phyloP scores from a whole-genome alignment of 257 asterid species.

The Nicotiana paniculata region DNA sequence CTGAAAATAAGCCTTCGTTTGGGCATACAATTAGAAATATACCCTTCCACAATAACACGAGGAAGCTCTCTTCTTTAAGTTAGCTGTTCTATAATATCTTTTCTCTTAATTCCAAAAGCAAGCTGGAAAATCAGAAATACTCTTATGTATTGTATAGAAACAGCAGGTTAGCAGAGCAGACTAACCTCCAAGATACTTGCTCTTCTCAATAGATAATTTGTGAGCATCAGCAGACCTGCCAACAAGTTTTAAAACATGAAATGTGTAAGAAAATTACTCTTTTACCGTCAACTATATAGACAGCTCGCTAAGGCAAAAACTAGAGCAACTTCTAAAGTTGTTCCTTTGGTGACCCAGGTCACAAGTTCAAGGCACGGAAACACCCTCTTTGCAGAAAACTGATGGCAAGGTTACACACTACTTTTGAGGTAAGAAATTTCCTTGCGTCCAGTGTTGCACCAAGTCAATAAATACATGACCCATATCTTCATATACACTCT shows the following conservation, averaged over 20 bases:
- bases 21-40: neutral
- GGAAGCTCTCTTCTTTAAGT: neutral
- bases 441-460: too few species aligned
- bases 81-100: neutral
- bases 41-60: neutral
- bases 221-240: constrained; percentile 84
- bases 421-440: too few species aligned
- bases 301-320: neutral
- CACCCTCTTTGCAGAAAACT: neutral
- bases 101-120: neutral
- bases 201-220: constrained; percentile 95
- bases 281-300: neutral
- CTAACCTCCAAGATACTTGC: constrained; percentile 98
- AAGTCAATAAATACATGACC: too few species aligned
- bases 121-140: neutral
- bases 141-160: neutral
- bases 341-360: neutral
- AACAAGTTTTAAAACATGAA: constrained; percentile 13
- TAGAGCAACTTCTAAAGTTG: neutral
- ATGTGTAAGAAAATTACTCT: neutral
- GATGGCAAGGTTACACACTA: neutral
- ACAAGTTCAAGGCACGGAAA: neutral
- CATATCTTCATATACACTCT: too few species aligned
- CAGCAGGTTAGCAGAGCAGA: neutral
- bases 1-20: neutral